Evolutionary conservation across 116 monocot genomes (phyloP), one percentile per base, ranked within the genome.

Genomic region (Zostera marina): DNA sequence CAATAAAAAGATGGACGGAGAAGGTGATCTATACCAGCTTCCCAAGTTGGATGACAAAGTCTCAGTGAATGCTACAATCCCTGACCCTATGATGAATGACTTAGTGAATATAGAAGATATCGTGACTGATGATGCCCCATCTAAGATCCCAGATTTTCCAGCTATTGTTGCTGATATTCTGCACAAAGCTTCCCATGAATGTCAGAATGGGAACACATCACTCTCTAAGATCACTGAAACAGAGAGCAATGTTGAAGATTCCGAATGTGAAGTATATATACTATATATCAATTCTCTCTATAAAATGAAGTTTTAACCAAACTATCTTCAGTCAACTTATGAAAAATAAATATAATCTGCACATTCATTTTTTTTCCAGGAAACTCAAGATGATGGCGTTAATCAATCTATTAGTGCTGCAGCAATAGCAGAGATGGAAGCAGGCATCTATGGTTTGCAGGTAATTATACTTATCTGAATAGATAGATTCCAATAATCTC

Each of bases 371-470:
- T n/a, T n/a, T 22, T 42, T 52, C 54, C 46, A 94, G 88, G 75
- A 79, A 72, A 63, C 32, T 41, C 66, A 59, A 63, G 58, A 46
- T 63, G 75, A 75, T 62, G 41, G 26, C 7, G n/a, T n/a, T n/a
- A 67, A 79, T 42, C 71, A 72, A 63, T 75, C 81, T 47, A 66
- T 80, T 26, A 77, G 69, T 56, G 76, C 79, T 83, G 74, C 83
- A 72, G 72, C 74, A 56, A 72, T 73, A 48, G 84, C 94, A 58
- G 94, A 88, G 71, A 73, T 82, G 48, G 88, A 94, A 78, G 88
- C 94, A 46, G 79, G 84, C 47, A 66, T 77, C 24, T 94, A 94
- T 74, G 94, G 85, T 58, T 76, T 94, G 72, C 94, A 94, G 94
- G 94, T 94, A n/a, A n/a, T 67, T 21, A 19, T 32, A 32, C 32